A percentile compares a stretch with the other conserved stretches of the same genome.
Evolutionary conservation across 179 eudicot species (phyloP).

Genomic region (Sideroxylon spinosum): DNA sequence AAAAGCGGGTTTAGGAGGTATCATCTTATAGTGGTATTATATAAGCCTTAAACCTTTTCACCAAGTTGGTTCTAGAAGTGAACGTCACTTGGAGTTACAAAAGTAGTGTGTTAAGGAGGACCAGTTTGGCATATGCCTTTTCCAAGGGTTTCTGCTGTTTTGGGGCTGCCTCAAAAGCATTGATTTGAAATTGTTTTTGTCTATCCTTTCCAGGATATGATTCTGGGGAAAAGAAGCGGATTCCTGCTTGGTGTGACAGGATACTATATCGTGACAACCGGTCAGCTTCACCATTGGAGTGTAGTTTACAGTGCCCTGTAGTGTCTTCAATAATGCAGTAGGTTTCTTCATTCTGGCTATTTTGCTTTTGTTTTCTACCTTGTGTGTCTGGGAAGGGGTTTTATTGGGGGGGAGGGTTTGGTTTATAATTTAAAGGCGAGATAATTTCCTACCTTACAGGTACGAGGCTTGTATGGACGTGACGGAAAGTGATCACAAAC

Average conservation of each 20-base stretch:
- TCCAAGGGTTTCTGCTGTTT: too few species aligned
- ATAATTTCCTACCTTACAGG: conserved; percentile 28
- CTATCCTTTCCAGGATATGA: conserved; percentile 65
- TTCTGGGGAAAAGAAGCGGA: conserved; percentile 98
- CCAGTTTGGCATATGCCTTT: too few species aligned
- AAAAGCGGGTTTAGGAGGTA: conserved; percentile 95
- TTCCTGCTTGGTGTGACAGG: conserved; percentile 99
- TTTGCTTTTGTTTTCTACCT: not conserved
- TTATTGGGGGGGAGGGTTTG: not conserved
- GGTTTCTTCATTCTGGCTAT: conserved; percentile 20
- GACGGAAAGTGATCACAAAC: conserved; percentile 94
- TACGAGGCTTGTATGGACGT: conserved; percentile 99
- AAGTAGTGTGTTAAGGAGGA: too few species aligned
- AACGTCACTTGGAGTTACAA: too few species aligned
- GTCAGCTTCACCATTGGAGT: conserved; percentile 46
- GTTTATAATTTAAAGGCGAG: not conserved
- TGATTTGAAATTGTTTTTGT: not conserved
- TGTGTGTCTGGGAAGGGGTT: not conserved
- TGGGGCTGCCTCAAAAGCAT: too few species aligned
- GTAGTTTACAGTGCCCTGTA: conserved; percentile 82
- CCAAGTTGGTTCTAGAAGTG: not conserved
- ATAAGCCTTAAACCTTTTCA: not conserved
- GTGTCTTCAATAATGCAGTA: conserved; percentile 64
- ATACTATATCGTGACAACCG: conserved; percentile 85
- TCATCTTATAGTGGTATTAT: not conserved